A percentile compares a stretch with the other conserved stretches of the same genome.
These are phyloP conservation scores for Hypoxylon crocopeplum DNA, from an alignment of 495 filamentous ascomycete genomes.

Conservation along the genomic window DNA sequence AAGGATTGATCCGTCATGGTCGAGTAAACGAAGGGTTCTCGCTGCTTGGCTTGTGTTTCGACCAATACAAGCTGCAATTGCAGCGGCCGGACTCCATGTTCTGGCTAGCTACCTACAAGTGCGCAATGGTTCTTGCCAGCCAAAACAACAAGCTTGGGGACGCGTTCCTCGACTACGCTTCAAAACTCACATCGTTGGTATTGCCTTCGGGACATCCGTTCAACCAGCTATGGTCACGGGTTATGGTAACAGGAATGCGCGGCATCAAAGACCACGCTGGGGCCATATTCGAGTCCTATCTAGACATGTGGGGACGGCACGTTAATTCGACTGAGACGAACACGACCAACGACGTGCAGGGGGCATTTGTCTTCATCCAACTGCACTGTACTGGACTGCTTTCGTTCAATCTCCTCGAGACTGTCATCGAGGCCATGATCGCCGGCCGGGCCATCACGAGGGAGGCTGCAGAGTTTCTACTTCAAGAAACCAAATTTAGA, in stretches of 20 bases:
- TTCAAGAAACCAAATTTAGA: slow-evolving; percentile 37
- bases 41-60: slow-evolving; percentile 24
- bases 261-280: slow-evolving; percentile 34
- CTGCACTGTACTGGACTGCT: slow-evolving; percentile 38
- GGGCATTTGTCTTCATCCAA: slow-evolving; percentile 39
- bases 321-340: slow-evolving; percentile 25
- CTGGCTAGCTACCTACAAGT: slow-evolving; percentile 29
- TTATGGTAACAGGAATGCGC: slow-evolving; percentile 30
- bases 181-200: slow-evolving; percentile 27
- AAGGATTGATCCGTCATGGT: slow-evolving; percentile 36
- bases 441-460: slow-evolving; percentile 15
- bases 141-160: slow-evolving; percentile 21
- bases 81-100: slow-evolving; percentile 27
- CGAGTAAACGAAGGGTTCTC: slow-evolving; percentile 31
- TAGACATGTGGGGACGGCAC: slow-evolving; percentile 36
- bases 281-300: slow-evolving; percentile 37
- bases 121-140: slow-evolving; percentile 32
- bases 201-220: slow-evolving; percentile 36
- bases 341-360: slow-evolving; percentile 31
- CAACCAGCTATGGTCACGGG: slow-evolving; percentile 38
- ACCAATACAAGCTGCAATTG: slow-evolving; percentile 25
- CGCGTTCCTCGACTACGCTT: slow-evolving; percentile 30
- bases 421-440: slow-evolving; percentile 26
- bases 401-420: slow-evolving; percentile 27
- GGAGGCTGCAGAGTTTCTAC: slow-evolving; percentile 29